Evolutionary conservation across 805 yeast species (phyloP).

Genomic region (Scheffersomyces lignosus): DNA sequence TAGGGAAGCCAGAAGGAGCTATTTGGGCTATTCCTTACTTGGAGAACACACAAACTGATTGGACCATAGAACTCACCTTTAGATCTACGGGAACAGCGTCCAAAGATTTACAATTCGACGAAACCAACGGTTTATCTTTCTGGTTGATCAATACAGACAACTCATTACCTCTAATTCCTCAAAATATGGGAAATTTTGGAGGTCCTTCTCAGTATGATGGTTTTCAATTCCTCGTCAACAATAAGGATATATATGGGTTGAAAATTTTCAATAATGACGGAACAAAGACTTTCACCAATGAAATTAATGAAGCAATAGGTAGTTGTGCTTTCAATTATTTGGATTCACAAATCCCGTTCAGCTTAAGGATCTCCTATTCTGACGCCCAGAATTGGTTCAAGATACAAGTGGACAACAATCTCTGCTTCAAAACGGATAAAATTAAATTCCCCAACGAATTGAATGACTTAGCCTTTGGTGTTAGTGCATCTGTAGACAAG

Average conservation of each 20-base stretch:
- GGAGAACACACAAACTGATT: slow-evolving; percentile 32
- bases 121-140: slow-evolving; percentile 56
- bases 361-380: slow-evolving; percentile 64
- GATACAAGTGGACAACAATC: slow-evolving; percentile 69
- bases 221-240: slow-evolving; percentile 58
- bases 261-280: slow-evolving; percentile 66
- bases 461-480: slow-evolving; percentile 49
- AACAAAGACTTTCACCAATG: slow-evolving; percentile 29
- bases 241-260: slow-evolving; percentile 48
- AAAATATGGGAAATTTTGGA: slow-evolving; percentile 45
- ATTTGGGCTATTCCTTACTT: slow-evolving; percentile 40
- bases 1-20: slow-evolving; percentile 38
- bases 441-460: slow-evolving; percentile 42
- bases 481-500: slow-evolving; percentile 45
- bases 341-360: slow-evolving; percentile 68
- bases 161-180: slow-evolving; percentile 15
- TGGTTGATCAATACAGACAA: slow-evolving; percentile 46
- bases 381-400: slow-evolving; percentile 47
- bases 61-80: slow-evolving; percentile 62
- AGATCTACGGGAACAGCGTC: slow-evolving; percentile 53
- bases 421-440: slow-evolving; percentile 65
- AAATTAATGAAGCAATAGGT: slow-evolving; percentile 44
- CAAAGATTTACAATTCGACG: slow-evolving; percentile 25
- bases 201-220: slow-evolving; percentile 62
- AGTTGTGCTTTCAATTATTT: slow-evolving; percentile 60